phyloP scores from a whole-genome alignment of 2,329 filamentous ascomycete genomes.

The Fusarium sp. region DNA sequence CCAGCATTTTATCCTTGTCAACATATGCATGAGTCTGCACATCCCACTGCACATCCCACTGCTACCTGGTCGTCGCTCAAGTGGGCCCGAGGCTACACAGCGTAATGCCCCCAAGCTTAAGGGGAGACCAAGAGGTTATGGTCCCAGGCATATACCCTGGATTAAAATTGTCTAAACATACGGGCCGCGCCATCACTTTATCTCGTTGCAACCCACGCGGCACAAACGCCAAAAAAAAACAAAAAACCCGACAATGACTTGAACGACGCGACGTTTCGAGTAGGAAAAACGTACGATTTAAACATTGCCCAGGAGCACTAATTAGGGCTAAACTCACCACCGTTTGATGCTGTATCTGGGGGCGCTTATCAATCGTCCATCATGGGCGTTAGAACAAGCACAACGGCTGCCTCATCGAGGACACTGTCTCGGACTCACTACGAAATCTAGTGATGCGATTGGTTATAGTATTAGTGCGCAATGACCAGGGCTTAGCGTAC shows the following conservation, averaged over 20 bases:
- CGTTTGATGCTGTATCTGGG: conserved; percentile 29
- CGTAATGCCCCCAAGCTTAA: neutral
- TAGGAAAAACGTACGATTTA: conserved; percentile 41
- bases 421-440: conserved; percentile 40
- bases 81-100: conserved; percentile 3
- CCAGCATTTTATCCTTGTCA: conserved; percentile 21
- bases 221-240: conserved; percentile 6
- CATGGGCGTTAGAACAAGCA: conserved; percentile 33
- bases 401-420: conserved; percentile 45
- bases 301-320: conserved; percentile 20
- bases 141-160: conserved; percentile 2
- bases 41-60: neutral
- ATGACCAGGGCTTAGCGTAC: conserved; percentile 31
- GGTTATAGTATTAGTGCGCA: conserved; percentile 23
- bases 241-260: neutral
- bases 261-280: conserved; percentile 1
- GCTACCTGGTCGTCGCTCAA: conserved; percentile 5
- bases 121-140: neutral
- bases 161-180: conserved; percentile 19
- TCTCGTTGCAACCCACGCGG: conserved; percentile 13
- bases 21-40: conserved; percentile 13
- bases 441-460: conserved; percentile 34
- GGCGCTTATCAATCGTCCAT: conserved; percentile 31
- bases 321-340: conserved; percentile 17
- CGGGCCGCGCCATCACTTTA: conserved; percentile 27